Evolutionary conservation across 1,139 yeast genomes (phyloP), one percentile per base, ranked within the genome.

Genomic region (Oligophagozyma castellii): DNA sequence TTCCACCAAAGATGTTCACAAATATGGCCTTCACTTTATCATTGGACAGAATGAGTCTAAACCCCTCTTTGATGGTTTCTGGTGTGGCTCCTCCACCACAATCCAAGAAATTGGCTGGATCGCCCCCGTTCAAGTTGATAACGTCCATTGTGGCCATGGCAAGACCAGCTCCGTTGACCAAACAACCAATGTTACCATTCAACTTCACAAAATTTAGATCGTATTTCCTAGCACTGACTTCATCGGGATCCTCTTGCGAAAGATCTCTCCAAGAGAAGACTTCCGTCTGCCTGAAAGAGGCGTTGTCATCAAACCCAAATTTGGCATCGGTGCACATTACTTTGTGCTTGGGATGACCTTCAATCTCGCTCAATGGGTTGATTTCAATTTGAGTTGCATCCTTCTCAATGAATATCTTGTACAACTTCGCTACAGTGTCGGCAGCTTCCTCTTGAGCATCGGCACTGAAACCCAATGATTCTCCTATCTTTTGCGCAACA

Each of bases 61-160:
- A 89, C 35, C 98, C 99, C 64, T 79, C 80, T 65, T 86, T 93
- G 56, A 89, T 89, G 53, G 98, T 86, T 63, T 81, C 79, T 44
- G 96, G 95, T 44, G 96, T 89, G 48, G 99, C 98, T 59, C 95
- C 93, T 67, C 99, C 99, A 68, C 99, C 99, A 63, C 95, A 89
- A 67, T 89, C 99, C 59, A 89, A 73, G 72, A 89, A 89, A 70
- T 89, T 89, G 44, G 98, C 99, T 50, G 99, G 99, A 49, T 75
- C 83, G 59, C 99, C 99, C 51, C 96, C 96, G 65, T 84, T 80
- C 51, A 92, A 72, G 67, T 92, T 86, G 67, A 89, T 83, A 58
- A 92, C 93, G 62, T 89, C 99, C 96, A 89, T 86, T 44, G 99
- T 89, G 51, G 99, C 98, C 99, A 89, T 89, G 51, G 99, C 99